Base-by-base conservation (phyloP, 2,329 filamentous ascomycete species). In the Hypoxylon sp. region DNA sequence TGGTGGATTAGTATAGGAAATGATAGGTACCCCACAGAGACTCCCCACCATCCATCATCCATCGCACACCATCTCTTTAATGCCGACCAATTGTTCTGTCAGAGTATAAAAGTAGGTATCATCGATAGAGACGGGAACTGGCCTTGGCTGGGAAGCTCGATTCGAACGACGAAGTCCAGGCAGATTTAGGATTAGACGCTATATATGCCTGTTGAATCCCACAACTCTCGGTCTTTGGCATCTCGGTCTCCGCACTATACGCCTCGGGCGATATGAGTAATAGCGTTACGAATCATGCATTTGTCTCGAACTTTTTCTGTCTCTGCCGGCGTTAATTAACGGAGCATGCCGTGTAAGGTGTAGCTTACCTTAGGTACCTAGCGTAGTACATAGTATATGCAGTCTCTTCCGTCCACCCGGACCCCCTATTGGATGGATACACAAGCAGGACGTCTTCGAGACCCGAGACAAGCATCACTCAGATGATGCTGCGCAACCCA, bases 171-270 rank as follows among this genome's bases (percentile, higher is more conserved):
- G 46, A 46, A n/a, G 44, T 11, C 27, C n/a, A 42, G 24, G 51
- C 10, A 53, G 42, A 37, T 53, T 61, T 58, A 61, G 57, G 63
- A 66, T 57, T 66, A 57, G 37, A 48, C 51, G 13, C 44, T 67
- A 69, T 69, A 63, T 67, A 67, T 69, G 67, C 59, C 51, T 47
- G 37, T 11, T 17, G 46, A 60, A 64, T 67, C 55, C 32, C 52
- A 61, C 64, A 19, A 10, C 37, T 56, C 46, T 60, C 55, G 62
- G 55, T 24, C 29, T 19, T 50, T 44, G 48, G 6, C 31, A 51
- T 46, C 64, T 67, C 64, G 64, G 56, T 67, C 53, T 67, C 67
- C 67, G 64, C 19, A 4, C n/a, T 19, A 42, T 24, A 27, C 44
- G 19, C 8, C 62, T 60, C 50, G 53, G 62, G 39, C 50, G 17